Conservation (phyloP, 306 rosid genomes). For the Ormosia semicastrata region DNA sequence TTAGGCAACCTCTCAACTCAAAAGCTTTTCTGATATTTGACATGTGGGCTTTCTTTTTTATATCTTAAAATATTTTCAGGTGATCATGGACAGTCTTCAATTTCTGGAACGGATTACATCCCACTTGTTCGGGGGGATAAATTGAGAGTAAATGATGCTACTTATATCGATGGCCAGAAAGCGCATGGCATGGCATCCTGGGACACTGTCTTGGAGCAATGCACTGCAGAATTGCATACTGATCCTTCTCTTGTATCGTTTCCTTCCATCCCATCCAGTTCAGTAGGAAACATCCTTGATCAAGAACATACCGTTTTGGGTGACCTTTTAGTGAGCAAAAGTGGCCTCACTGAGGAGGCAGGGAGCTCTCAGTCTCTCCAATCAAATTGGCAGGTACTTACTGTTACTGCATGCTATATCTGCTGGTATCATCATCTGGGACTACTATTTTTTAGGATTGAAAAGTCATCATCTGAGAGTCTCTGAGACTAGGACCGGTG, state of each 20-base stretch:
- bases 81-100: slow-evolving; percentile 48
- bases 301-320: slow-evolving; percentile 39
- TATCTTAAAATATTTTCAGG: slow-evolving; percentile 35
- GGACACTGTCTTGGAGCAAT: slow-evolving; percentile 58
- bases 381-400: slow-evolving; percentile 74
- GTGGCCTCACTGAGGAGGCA: slow-evolving; percentile 36
- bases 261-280: slow-evolving; percentile 43
- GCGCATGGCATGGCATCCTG: slow-evolving; percentile 57
- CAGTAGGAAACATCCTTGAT: slow-evolving; percentile 43
- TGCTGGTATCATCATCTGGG: neutral
- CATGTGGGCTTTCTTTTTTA: neutral
- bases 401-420: slow-evolving; percentile 12
- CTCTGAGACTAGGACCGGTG: neutral
- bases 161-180: slow-evolving; percentile 42
- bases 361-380: slow-evolving; percentile 47
- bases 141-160: slow-evolving; percentile 37
- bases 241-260: slow-evolving; percentile 56
- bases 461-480: slow-evolving; percentile 7
- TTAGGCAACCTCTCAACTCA: neutral
- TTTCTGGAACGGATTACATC: slow-evolving; percentile 50
- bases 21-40: slow-evolving; percentile 12
- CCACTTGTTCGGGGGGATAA: slow-evolving; percentile 46
- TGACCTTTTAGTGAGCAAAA: slow-evolving; percentile 35
- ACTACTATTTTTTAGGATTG: slow-evolving; percentile 4
- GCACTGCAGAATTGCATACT: slow-evolving; percentile 35